Base-by-base conservation (phyloP, 345 rosid genomes). In the Mallotus nudiflorus region DNA sequence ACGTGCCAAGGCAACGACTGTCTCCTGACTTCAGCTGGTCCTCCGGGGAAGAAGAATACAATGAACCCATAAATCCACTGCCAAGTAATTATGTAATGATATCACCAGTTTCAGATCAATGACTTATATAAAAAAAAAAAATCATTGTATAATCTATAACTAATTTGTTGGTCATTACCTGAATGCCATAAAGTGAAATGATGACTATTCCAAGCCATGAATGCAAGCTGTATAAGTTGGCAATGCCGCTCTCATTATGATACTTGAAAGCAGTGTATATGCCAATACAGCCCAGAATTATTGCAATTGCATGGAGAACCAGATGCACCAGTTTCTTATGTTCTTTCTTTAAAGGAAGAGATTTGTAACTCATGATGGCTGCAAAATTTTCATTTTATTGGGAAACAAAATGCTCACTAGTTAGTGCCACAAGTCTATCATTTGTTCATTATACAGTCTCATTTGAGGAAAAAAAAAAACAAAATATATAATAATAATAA, bases 141-240 rank as follows among this genome's bases (percentile, higher is more conserved):
- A n/a, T n/a, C n/a, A n/a, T n/a, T n/a, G n/a, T n/a, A n/a, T n/a
- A n/a, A n/a, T n/a, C n/a, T n/a, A n/a, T n/a, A n/a, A n/a, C n/a
- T 14, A 28, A 45, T 9, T 16, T 1, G 16, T 9, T 31, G 29
- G 20, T 7, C 31, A 51, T 27, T 84, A 92, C 99, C 97, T 96
- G 99, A 67, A 92, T 67, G 62, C 73, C 99, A 54, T 96, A 96
- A 29, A 96, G 95, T 51, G 76, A 79, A 69, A 96, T 96, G 76
- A 88, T 68, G 1, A 74, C 75, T 11, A 96, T 88, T 10, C 99
- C 99, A 56, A 96, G 81, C 99, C 99, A 96, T 45, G 99, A 92
- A 68, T 96, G 98, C 62, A 96, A 75, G 73, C 99, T 96, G 82
- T 96, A 96, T 53, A 96, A 94, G 71, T 92, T 92, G 71, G 77